These are phyloP conservation scores for Zasmidium angulare DNA, from an alignment of 2,329 filamentous ascomycete species.

Conservation along the genomic window DNA sequence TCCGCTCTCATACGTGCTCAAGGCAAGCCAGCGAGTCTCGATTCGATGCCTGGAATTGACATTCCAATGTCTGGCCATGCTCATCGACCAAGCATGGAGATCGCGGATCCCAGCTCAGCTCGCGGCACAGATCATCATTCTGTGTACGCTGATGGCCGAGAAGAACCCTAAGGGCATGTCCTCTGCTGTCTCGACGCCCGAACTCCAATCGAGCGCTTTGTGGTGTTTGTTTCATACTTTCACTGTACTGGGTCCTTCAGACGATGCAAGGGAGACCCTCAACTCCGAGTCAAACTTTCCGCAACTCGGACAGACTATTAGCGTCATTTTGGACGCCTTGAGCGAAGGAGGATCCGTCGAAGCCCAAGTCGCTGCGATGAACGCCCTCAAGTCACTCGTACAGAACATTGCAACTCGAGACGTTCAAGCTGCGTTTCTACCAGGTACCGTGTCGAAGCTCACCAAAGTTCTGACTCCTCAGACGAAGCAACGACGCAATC, in stretches of 20 bases:
- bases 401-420: conserved; percentile 66
- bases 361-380: conserved; percentile 70
- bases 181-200: conserved; percentile 62
- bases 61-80: conserved; percentile 69
- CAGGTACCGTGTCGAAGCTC: conserved; percentile 80
- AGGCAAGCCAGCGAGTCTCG: conserved; percentile 70
- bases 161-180: conserved; percentile 62
- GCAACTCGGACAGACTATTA: conserved; percentile 77
- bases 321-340: conserved; percentile 74
- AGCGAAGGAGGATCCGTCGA: conserved; percentile 61
- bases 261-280: conserved; percentile 50
- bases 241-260: conserved; percentile 50
- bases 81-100: conserved; percentile 80
- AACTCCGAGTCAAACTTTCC: conserved; percentile 64
- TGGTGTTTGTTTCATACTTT: conserved; percentile 68
- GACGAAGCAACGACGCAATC: conserved; percentile 59
- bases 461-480: conserved; percentile 72
- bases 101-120: conserved; percentile 68
- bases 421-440: conserved; percentile 81
- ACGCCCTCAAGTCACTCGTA: conserved; percentile 63
- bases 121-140: conserved; percentile 78
- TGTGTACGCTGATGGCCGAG: conserved; percentile 78
- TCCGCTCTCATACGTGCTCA: conserved; percentile 82
- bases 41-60: conserved; percentile 72
- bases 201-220: conserved; percentile 71